Evolutionary conservation across 176 grass and related monocot species (phyloP).

Genomic region (Cenchrus fungigraminus): DNA sequence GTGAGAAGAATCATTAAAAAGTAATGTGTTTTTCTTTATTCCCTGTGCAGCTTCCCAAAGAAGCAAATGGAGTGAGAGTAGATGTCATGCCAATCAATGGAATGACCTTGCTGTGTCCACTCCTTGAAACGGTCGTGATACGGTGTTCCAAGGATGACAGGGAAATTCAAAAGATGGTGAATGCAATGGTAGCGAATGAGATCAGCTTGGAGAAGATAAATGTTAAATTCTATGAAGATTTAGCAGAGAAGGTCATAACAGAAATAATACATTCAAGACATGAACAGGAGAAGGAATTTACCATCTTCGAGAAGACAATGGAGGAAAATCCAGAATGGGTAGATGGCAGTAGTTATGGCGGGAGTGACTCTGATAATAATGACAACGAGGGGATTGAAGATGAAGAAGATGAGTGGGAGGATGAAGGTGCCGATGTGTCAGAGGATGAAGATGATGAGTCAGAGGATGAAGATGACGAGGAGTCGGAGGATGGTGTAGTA

Average conservation of each 20-base stretch:
- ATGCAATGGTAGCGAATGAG: background rate
- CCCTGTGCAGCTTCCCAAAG: background rate
- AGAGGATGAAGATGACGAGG: background rate
- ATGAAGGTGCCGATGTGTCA: background rate
- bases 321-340: background rate
- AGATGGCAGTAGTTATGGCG: background rate
- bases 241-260: background rate
- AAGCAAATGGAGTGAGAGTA: background rate
- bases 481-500: too few relatives aligned
- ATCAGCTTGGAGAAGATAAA: constrained; percentile 12
- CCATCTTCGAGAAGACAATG: background rate
- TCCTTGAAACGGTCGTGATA: constrained; percentile 32
- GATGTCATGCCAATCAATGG: constrained; percentile 10
- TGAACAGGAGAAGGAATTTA: background rate
- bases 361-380: background rate
- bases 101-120: constrained; percentile 21
- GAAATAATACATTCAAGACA: background rate
- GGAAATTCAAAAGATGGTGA: constrained; percentile 12
- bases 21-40: background rate
- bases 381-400: background rate
- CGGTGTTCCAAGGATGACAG: constrained; percentile 14
- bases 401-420: constrained; percentile 1
- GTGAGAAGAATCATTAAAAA: background rate
- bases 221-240: background rate
- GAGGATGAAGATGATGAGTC: background rate